Conservation (phyloP, 305 asterid genomes). For the Fraxinus greggii region DNA sequence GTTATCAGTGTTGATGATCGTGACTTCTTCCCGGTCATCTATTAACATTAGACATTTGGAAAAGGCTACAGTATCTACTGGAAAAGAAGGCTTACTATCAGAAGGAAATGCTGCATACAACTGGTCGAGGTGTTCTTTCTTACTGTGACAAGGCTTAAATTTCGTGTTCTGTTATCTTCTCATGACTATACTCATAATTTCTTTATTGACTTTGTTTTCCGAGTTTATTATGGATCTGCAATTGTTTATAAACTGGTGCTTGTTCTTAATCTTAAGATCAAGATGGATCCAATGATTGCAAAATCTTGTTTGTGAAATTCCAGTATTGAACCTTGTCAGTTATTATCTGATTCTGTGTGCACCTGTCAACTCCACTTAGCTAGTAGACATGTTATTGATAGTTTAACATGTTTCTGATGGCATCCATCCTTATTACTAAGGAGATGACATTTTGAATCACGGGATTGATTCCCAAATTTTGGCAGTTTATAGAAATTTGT, state of each 20-base stretch:
- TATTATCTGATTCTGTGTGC: neutral
- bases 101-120: conserved; percentile 98
- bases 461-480: neutral
- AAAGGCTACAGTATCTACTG: conserved; percentile 98
- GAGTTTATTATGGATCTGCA: neutral
- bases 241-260: neutral
- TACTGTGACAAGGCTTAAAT: conserved; percentile 22
- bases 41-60: conserved; percentile 96
- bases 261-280: neutral
- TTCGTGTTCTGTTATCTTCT: neutral
- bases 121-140: conserved; percentile 84
- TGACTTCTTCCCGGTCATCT: conserved; percentile 97
- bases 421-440: neutral
- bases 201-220: neutral
- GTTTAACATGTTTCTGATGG: neutral
- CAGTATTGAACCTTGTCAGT: neutral
- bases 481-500: neutral
- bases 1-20: conserved; percentile 91
- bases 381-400: neutral
- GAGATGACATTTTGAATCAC: neutral
- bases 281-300: neutral
- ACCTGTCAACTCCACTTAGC: neutral
- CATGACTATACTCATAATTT: neutral
- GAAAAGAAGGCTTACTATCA: conserved; percentile 94
- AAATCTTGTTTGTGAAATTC: neutral